Conservation (phyloP, 73 alveolate species). For the Blepharisma japonicum region DNA sequence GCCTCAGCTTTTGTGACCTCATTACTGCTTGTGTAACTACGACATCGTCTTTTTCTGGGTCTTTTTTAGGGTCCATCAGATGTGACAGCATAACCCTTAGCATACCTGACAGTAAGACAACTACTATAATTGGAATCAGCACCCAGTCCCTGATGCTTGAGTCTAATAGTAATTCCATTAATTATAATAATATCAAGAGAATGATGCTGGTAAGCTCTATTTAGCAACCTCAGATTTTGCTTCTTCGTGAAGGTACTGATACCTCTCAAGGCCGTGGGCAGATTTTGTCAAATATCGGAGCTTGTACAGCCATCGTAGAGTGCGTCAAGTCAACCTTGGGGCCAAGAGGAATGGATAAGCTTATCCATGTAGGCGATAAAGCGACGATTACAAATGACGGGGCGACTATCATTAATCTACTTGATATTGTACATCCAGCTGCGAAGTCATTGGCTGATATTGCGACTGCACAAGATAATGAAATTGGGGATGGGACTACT, state of each 20-base stretch:
- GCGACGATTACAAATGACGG: constrained; percentile 98
- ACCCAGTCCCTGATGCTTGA: constrained; percentile 32
- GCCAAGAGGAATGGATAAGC: constrained; percentile 98
- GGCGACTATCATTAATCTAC: constrained; percentile 90
- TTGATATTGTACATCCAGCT: constrained; percentile 98
- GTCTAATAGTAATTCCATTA: constrained; percentile 30
- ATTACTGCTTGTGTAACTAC: not conserved
- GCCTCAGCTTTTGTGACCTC: not conserved
- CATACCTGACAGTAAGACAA: constrained; percentile 24
- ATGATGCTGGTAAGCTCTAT: constrained; percentile 25
- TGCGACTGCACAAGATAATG: constrained; percentile 93
- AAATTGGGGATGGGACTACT: constrained; percentile 98
- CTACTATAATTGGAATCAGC: constrained; percentile 18
- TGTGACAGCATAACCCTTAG: not conserved
- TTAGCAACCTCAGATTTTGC: constrained; percentile 62
- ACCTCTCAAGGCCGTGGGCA: constrained; percentile 69
- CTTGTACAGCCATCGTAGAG: constrained; percentile 88
- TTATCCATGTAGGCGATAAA: constrained; percentile 70
- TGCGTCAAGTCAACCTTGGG: constrained; percentile 88
- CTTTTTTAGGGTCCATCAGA: constrained; percentile 3
- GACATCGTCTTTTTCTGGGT: constrained; percentile 24
- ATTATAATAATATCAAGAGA: too few relatives aligned
- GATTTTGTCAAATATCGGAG: constrained; percentile 73
- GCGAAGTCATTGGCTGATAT: constrained; percentile 94
- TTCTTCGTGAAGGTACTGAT: constrained; percentile 73